These are phyloP conservation scores for Aureobasidium sp. DNA, from an alignment of 2,329 filamentous ascomycete species.

Conservation along the genomic window DNA sequence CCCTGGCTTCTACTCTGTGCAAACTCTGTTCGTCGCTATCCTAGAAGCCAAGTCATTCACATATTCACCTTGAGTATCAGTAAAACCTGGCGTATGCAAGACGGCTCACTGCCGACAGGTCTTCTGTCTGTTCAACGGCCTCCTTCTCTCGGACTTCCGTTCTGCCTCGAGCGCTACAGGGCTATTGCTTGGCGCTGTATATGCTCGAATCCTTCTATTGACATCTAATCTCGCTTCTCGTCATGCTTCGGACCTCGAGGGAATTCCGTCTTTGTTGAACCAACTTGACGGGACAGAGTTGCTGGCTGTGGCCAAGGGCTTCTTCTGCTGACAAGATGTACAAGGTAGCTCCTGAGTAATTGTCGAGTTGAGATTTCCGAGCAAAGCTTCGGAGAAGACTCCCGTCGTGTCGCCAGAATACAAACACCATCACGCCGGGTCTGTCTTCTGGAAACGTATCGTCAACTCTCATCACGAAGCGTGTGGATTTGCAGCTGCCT, in stretches of 20 bases:
- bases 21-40: background rate
- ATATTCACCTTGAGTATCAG: background rate
- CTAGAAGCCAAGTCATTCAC: background rate
- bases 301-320: background rate
- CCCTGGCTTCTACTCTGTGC: background rate
- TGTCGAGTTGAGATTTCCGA: background rate
- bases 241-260: background rate
- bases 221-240: background rate
- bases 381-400: background rate
- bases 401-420: background rate
- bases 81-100: background rate
- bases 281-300: background rate
- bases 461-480: background rate
- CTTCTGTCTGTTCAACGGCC: background rate
- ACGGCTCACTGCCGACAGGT: conserved; percentile 1
- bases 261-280: background rate
- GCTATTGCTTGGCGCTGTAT: background rate
- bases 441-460: background rate
- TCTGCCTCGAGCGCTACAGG: background rate
- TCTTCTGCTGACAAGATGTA: no score
- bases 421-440: background rate
- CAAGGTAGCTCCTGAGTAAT: background rate
- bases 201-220: background rate
- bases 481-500: background rate
- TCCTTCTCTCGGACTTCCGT: background rate